Percentiles rank a stretch among this genome's conserved stretches.
Conservation (phyloP, 2,329 filamentous ascomycete genomes). For the Parasarocladium wereldwijsianum region DNA sequence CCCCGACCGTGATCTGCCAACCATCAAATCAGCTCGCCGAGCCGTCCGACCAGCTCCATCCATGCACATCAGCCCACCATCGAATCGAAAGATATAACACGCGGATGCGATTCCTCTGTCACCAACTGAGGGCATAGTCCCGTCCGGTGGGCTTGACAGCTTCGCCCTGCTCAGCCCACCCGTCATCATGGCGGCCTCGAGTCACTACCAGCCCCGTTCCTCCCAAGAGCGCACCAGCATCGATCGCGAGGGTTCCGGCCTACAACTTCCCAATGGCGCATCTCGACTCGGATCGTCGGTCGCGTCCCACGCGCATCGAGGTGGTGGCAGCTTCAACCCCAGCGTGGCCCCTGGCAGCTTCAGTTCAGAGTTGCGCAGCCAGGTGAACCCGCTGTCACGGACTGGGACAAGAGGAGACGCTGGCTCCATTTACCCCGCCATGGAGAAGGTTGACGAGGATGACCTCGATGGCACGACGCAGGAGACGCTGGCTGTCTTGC, state of each 20-base stretch:
- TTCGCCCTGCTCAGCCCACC: slow-evolving; percentile 18
- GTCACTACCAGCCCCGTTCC: slow-evolving; percentile 16
- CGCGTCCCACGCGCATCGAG: slow-evolving; percentile 1
- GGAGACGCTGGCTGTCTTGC: slow-evolving; percentile 58
- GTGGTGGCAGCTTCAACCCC: slow-evolving; percentile 46
- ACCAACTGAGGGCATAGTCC: slow-evolving; percentile 21
- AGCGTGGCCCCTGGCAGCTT: slow-evolving; percentile 70
- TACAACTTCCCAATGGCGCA: slow-evolving; percentile 36
- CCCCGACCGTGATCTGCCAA: no score
- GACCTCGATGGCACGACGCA: slow-evolving; percentile 44
- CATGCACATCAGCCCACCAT: no score
- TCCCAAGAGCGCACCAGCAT: slow-evolving; percentile 27
- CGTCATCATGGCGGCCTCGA: slow-evolving; percentile 14
- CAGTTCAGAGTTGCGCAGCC: slow-evolving; percentile 70
- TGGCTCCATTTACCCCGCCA: slow-evolving; percentile 19
- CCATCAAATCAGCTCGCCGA: no score
- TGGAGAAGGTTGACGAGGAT: slow-evolving; percentile 50
- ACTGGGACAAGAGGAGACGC: slow-evolving; percentile 21
- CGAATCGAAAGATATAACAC: slow-evolving; percentile 11
- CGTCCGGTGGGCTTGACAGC: slow-evolving; percentile 20
- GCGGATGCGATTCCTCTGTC: slow-evolving; percentile 20
- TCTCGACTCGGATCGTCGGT: slow-evolving; percentile 40
- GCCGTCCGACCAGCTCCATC: no score
- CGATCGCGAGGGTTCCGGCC: slow-evolving; percentile 36
- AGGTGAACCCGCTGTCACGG: slow-evolving; percentile 32